A percentile compares a stretch with the other conserved stretches of the same genome.
Evolutionary conservation across 257 asterid genomes (phyloP).

Genomic region (Gentiana dahurica): DNA sequence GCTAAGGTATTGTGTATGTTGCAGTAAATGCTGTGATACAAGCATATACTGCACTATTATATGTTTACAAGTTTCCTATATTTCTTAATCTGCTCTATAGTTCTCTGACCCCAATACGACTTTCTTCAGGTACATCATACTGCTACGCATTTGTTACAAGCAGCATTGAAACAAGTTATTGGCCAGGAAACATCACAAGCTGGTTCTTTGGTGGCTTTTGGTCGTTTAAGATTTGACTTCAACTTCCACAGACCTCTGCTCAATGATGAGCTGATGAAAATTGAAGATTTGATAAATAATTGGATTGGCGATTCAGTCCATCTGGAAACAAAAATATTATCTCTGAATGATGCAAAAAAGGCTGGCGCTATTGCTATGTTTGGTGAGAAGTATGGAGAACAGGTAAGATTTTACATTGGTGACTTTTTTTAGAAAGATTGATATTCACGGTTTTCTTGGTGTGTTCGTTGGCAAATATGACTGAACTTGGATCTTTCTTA

Average conservation of each 20-base stretch:
- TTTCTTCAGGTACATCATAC: conserved; percentile 79
- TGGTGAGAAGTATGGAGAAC: conserved; percentile 94
- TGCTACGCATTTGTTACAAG: conserved; percentile 90
- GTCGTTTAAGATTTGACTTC: conserved; percentile 89
- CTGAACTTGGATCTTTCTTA: not conserved
- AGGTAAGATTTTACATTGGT: conserved; percentile 25
- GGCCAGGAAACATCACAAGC: conserved; percentile 96
- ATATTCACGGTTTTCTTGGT: too few relatives aligned
- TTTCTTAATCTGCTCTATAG: not conserved
- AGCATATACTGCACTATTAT: not conserved
- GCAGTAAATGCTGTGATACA: not conserved
- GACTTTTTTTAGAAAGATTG: too few relatives aligned
- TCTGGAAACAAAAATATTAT: conserved; percentile 68
- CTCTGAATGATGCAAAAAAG: conserved; percentile 69
- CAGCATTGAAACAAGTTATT: conserved; percentile 83
- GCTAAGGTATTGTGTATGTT: conserved; percentile 50
- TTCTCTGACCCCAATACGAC: conserved; percentile 7
- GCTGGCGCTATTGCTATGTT: conserved; percentile 97
- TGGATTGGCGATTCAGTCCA: conserved; percentile 83
- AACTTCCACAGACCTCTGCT: conserved; percentile 72
- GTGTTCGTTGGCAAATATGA: too few relatives aligned
- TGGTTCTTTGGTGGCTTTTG: conserved; percentile 89
- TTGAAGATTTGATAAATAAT: conserved; percentile 66
- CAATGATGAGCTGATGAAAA: conserved; percentile 60
- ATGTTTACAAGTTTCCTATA: not conserved